Conservation (phyloP, 805 yeast species). For the Candida incommunis region DNA sequence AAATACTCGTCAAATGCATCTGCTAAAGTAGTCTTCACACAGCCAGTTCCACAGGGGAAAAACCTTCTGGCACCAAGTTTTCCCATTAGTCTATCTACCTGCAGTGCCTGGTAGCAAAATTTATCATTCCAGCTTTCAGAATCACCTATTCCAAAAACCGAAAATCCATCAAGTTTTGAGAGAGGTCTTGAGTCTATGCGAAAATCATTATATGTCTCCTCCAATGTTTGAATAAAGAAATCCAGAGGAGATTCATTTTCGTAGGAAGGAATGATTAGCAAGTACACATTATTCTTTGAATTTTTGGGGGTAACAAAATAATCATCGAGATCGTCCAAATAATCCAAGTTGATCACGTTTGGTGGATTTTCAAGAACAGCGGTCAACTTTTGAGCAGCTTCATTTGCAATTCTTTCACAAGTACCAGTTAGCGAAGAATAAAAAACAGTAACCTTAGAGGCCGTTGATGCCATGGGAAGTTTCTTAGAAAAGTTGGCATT, state of each 20-base stretch:
- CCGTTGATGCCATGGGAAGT: constrained; percentile 16
- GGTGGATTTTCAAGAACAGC: constrained; percentile 27
- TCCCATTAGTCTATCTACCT: constrained; percentile 61
- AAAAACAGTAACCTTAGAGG: constrained; percentile 51
- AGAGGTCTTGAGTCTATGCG: constrained; percentile 75
- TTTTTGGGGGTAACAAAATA: constrained; percentile 57
- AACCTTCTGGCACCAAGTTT: constrained; percentile 78
- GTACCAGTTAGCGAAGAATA: constrained; percentile 83
- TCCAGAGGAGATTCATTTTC: constrained; percentile 90
- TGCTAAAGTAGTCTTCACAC: constrained; percentile 49
- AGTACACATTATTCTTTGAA: constrained; percentile 32
- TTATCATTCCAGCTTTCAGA: constrained; percentile 67
- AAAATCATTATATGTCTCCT: constrained; percentile 74
- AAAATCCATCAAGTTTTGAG: constrained; percentile 53
- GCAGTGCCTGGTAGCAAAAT: constrained; percentile 74
- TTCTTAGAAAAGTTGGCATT: constrained; percentile 1
- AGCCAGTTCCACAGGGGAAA: constrained; percentile 71
- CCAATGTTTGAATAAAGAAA: constrained; percentile 64
- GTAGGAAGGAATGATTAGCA: constrained; percentile 75
- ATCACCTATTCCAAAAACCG: constrained; percentile 83
- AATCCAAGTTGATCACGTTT: constrained; percentile 55
- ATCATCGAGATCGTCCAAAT: constrained; percentile 71
- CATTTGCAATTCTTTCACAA: constrained; percentile 52
- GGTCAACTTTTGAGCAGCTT: constrained; percentile 26
- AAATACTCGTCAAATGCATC: constrained; percentile 58